Base-by-base conservation (phyloP, 2,329 filamentous ascomycete genomes). In the Xylaria sp. region DNA sequence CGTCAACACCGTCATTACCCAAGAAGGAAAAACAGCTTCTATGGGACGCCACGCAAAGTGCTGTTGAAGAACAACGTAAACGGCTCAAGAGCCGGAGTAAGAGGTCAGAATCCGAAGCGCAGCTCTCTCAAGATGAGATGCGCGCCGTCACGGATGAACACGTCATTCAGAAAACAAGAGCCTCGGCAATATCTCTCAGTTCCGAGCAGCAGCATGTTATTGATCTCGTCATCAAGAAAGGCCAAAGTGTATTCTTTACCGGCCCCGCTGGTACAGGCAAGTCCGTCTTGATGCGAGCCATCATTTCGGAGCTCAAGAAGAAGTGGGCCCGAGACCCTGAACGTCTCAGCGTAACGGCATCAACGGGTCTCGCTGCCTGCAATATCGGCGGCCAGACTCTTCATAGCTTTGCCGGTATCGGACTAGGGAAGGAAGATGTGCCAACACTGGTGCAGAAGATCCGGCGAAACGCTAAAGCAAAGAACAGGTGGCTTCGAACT, bases 251-350 rank as follows among this genome's bases (percentile, higher is more conserved):
- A 2, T 99, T 99, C 83, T 99, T 99, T 79, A 99, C 96, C 0
- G 96, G 96, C 74, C 97, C 96, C 67, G 96, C 96, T 66, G 94
- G 91, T 84, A 97, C 96, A 4, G 96, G 96, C 79, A 99, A 99
- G 83, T 99, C 96, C 1, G 95, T 99, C 4, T 82, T 99, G 65
- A 93, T 99, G 86, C 89, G 94, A 71, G 90, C 97, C 72, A 97
- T 98, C 68, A 98, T 99, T 73, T 83, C 87, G 5, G 89, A 92
- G 4, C 78, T 99, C 59, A 92, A 91, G 68, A 88, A 88, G 70
- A 97, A 97, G 76, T 91, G 91, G 78, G 83, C 81, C 3, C 86
- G 87, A 58, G 93, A 97, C 72, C 89, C 91, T 0, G 96, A 97
- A 77, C 87, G 93, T 65, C 87, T 99, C 50, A 95, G 95, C 5